Evolutionary conservation across 129 eudicot species (phyloP), one percentile per base, ranked within the genome.

Genomic region (Helianthus tuberosus): DNA sequence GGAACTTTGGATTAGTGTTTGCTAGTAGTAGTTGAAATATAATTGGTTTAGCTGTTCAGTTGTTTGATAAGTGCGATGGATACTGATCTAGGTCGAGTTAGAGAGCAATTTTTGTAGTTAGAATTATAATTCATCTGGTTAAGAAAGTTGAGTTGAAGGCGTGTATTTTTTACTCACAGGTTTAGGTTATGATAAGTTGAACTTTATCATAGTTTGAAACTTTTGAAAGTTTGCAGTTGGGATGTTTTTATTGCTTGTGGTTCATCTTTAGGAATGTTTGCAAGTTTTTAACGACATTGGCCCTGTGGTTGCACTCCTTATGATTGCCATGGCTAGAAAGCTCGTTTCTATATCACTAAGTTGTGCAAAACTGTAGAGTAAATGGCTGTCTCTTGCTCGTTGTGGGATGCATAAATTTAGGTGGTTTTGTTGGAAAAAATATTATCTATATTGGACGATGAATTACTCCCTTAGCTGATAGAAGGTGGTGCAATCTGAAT

Each of bases 1-100:
- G 36, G 36, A 1, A 32, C 36, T 55, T 11, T 54, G 49, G 52
- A 43, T 65, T 55, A 66, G 74, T 57, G 61, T 48, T 11, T 67
- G 69, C 62, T 76, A 76, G 68, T 57, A 47, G 48, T 57, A 76
- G 69, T 35, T 57, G 80, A 46, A 54, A 16, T 57, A 12, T 53
- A 14, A 32, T 44, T 27, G 69, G 60, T 60, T 44, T 3, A 23
- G 76, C 29, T 44, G 49, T 29, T 74, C 51, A 49, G 4, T 63
- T 38, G 63, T 62, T 48, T 74, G 8, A 9, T 36, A 46, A 48
- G 62, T 73, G 32, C 27, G 38, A n/a, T 32, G 62, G 62, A 62
- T 62, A 3, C 25, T 46, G 16, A 60, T 73, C 8, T 47, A 23
- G 29, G 15, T 12, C 11, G 69, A 61, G 51, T 48, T 49, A 11